Conservation (phyloP, 2,329 filamentous ascomycete species). For the Biscogniauxia sp. region DNA sequence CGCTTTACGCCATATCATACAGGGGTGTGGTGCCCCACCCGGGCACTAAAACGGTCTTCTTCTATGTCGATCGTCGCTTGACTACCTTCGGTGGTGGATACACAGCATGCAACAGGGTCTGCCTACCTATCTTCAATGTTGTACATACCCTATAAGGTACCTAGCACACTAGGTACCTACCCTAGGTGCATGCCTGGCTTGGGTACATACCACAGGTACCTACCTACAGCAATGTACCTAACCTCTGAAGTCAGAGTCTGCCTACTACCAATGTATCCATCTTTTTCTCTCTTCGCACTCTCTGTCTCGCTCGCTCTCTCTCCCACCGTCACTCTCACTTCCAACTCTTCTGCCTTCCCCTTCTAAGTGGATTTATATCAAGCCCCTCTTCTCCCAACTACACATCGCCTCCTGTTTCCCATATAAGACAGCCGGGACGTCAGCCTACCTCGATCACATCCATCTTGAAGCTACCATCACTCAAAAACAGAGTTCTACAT, state of each 20-base stretch:
- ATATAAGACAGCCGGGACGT: slow-evolving; percentile 21
- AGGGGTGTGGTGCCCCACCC: slow-evolving; percentile 22
- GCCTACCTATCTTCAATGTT: not conserved
- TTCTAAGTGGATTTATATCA: not conserved
- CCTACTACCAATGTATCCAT: slow-evolving; percentile 11
- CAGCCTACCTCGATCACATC: slow-evolving; percentile 1
- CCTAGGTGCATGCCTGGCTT: not conserved
- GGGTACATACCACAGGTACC: not conserved
- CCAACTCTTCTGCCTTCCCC: not conserved
- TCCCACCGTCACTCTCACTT: not conserved
- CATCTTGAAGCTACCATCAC: not conserved
- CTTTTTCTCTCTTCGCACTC: slow-evolving; percentile 17
- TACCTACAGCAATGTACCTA: not conserved
- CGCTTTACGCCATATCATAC: slow-evolving; percentile 28
- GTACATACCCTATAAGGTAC: slow-evolving; percentile 13
- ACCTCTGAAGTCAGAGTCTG: not conserved
- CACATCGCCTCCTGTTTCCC: slow-evolving; percentile 2
- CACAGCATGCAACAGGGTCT: slow-evolving; percentile 5
- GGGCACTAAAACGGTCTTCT: slow-evolving; percentile 24
- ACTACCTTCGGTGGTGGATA: not conserved
- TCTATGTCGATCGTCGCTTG: slow-evolving; percentile 26
- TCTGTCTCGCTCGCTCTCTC: slow-evolving; percentile 3
- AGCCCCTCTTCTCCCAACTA: slow-evolving; percentile 16
- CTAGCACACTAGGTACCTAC: slow-evolving; percentile 4
- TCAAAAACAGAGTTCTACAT: not conserved